phyloP scores from a whole-genome alignment of 2,329 filamentous ascomycete genomes.

The Scytalidium sp. region DNA sequence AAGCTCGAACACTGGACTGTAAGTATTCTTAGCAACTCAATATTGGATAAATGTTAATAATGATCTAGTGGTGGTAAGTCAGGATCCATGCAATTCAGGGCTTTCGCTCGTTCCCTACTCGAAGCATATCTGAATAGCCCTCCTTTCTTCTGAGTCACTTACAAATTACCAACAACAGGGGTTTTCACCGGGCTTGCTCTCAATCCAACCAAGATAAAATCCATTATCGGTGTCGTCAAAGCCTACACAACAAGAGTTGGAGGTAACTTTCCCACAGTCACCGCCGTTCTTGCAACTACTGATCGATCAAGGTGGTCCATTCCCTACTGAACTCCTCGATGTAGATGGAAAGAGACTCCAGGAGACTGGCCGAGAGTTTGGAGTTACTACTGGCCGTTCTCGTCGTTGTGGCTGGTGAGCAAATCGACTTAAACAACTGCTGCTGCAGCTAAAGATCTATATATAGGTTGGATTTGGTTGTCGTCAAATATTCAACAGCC shows the following conservation, averaged over 20 bases:
- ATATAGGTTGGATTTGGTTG: slow-evolving; percentile 54
- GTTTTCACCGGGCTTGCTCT: slow-evolving; percentile 61
- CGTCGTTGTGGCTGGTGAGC: slow-evolving; percentile 57
- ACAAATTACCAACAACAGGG: slow-evolving; percentile 46
- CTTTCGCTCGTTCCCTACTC: background rate
- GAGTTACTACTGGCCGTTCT: slow-evolving; percentile 49
- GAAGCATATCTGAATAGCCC: too few relatives aligned
- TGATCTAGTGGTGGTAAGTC: slow-evolving; percentile 36
- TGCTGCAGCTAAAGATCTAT: slow-evolving; percentile 25
- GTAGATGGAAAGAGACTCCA: slow-evolving; percentile 45
- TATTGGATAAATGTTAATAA: slow-evolving; percentile 40
- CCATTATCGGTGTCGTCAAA: slow-evolving; percentile 65
- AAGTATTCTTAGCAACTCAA: background rate
- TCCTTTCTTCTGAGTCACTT: too few relatives aligned
- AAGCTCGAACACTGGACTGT: slow-evolving; percentile 48
- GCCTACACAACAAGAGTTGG: slow-evolving; percentile 62
- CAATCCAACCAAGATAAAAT: slow-evolving; percentile 57
- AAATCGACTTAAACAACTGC: slow-evolving; percentile 42
- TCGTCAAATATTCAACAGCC: slow-evolving; percentile 54
- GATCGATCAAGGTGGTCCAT: slow-evolving; percentile 47
- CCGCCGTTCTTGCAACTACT: background rate
- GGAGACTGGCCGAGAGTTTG: slow-evolving; percentile 41
- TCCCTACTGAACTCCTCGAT: slow-evolving; percentile 58
- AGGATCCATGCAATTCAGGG: background rate
- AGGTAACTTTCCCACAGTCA: background rate